Base-by-base conservation (phyloP, 1,139 yeast species). In the Scheffersomyces cryptocercus region DNA sequence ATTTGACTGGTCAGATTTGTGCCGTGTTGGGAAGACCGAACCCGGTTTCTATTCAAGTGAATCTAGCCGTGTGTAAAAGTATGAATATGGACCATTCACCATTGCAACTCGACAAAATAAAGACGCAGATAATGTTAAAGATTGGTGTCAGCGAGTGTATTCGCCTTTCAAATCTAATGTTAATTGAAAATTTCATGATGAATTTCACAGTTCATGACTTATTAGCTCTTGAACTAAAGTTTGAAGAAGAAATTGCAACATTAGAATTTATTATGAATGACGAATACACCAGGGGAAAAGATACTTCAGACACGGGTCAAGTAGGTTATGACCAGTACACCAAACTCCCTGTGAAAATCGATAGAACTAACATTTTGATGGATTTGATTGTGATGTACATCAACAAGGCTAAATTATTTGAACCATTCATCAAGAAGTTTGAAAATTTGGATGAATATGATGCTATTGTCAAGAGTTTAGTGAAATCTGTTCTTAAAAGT, bases 21-120 rank as follows among this genome's bases (percentile, higher is more conserved):
- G 74, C 81, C 0, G 73, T 77, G 5, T 61, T 79, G 32, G 83
- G 83, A 3, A 62, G 84, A 48, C 83, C 84, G 9, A 78, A 77
- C 49, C 84, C 84, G 1, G 77, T 79, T 5, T 73, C 80, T 10
- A 70, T 78, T 43, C 74, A 77, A 48, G 73, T 77, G 33, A 74
- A 73, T 49, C 72, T 72, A 28, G 54, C 60, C 11, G 66, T 70
- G 1, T 52, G 68, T 40, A 60, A 59, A 45, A 54, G 64, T 35
- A 52, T 52, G 14, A 50, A 55, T 12, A 52, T 48, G 24, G 41
- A 57, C n/a, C 53, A 54, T 12, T 30, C 55, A 3, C 37, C 49
- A 36, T 7, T 58, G 30, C 59, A 63, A 34, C 46, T 64, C 13
- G 58, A 58, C 28, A 60, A 59, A 35, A 56, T 59, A 24, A 56